Evolutionary conservation across 768 basidiomycete genomes (phyloP), one percentile per base, ranked within the genome.

Genomic region (Cystobasidium onofrii): DNA sequence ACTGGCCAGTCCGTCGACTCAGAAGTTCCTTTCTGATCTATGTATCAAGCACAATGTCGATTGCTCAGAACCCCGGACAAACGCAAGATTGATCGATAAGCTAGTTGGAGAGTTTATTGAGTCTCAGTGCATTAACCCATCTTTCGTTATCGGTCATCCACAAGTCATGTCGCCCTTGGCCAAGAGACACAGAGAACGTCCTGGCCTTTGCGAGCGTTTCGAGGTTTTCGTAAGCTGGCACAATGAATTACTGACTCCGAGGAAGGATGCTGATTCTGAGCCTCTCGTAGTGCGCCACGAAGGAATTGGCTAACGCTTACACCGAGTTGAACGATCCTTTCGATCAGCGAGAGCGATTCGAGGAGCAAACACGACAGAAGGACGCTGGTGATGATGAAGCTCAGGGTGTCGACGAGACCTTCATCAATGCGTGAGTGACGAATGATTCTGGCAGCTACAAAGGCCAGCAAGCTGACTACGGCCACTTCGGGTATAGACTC

Each of bases 131-230:
- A 87, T 97, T 78, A 94, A 90, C 41, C 96, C 96, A 1, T 85
- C 94, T 3, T 99, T 99, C 85, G 98, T 99, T 77, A 93, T 95
- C 75, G 96, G 96, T 34, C 96, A 98, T 83, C 96, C 96, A 18
- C 94, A 98, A 84, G 92, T 98, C 77, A 99, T 99, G 96, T 97
- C 95, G 0, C 96, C 96, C 1, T 88, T 99, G 41, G 96, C 96
- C 81, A 99, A 99, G 84, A 91, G 90, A 87, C 94, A 98, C 82
- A 91, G 96, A 76, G 91, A 90, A n/a, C 88, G 91, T 50, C 91
- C 93, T 0, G 96, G 96, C 44, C 86, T 99, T 29, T 98, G 96
- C 82, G 96, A 99, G 82, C 92, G 96, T 20, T 99, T 99, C 84
- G 96, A 99, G 81, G 92, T 88, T 10, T 99, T 99, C 86, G 86